Base-by-base conservation (phyloP, 345 rosid genomes). In the Fremontodendron californicum region DNA sequence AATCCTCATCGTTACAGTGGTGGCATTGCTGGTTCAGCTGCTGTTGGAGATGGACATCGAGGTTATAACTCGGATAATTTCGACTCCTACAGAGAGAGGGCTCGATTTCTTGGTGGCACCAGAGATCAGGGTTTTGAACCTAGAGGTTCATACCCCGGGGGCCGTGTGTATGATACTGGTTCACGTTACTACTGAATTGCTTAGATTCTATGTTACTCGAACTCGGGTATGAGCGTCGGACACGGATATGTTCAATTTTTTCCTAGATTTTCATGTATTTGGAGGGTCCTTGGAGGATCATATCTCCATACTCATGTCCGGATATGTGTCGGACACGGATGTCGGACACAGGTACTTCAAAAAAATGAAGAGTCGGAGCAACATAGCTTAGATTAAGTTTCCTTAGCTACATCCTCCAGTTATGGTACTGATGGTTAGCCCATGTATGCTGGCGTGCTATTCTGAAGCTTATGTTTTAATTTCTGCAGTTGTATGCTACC, bases 91-190 rank as follows among this genome's bases (percentile, higher is more conserved):
- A 85, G 89, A 61, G 98, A 89, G 74, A 85, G 83, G 61, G 42
- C 84, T 70, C 86, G 86, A 66, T 87, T 78, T 80, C 87, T 80
- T 39, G 91, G 90, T 0, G 85, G 81, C 15, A 68, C 76, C 10
- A 88, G 92, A 79, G 91, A 88, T 78, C 94, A 84, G 7, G 88
- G 92, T 18, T 86, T 84, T 77, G 92, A 89, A 33, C 80, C 90
- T 29, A 89, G 93, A 81, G 88, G 89, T 78, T 83, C 85, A 75
- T 93, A 87, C 62, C 88, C 88, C 9, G 91, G 93, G 52, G 91
- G 90, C 18, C 84, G 90, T 5, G 85, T 78, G 9, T 90, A 89
- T 54, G 88, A 90, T 74, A 81, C 89, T 2, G 78, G 76, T 31
- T 77, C 92, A 45, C 90, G 91, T 81, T 90, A 87, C 76, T 86